Evolutionary conservation across 768 basidiomycete species (phyloP).

Genomic region (Trametes cubensis): DNA sequence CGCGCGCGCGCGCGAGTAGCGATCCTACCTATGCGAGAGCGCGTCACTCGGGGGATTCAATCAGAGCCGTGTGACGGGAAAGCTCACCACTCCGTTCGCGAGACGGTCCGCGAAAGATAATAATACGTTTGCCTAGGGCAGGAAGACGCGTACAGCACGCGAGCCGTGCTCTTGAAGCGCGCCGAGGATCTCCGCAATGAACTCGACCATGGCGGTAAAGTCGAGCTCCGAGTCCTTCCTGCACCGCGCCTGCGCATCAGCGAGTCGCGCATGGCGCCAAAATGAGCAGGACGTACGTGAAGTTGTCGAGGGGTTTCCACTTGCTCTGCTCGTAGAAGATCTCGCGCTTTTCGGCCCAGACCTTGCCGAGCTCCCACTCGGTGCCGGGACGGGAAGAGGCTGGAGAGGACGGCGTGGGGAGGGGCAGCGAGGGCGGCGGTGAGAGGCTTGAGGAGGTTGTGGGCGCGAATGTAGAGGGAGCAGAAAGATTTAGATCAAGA

Average conservation of each 20-base stretch:
- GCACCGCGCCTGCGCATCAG: neutral
- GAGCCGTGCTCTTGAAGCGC: conserved; percentile 76
- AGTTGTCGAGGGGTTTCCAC: conserved; percentile 84
- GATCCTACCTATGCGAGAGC: conserved; percentile 61
- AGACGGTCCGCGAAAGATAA: conserved; percentile 83
- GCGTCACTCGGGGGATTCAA: too few species aligned
- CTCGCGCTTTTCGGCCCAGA: conserved; percentile 95
- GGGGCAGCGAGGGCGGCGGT: conserved; percentile 58
- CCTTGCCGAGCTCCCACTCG: conserved; percentile 92
- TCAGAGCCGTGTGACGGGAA: too few species aligned
- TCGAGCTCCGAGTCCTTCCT: conserved; percentile 63
- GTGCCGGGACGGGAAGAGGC: conserved; percentile 43
- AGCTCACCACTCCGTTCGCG: conserved; percentile 77
- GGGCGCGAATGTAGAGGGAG: conserved; percentile 66
- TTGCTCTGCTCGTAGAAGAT: conserved; percentile 85
- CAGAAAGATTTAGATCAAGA: conserved; percentile 45
- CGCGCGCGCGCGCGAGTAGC: conserved; percentile 75
- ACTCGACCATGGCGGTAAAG: conserved; percentile 93
- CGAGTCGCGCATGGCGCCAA: neutral
- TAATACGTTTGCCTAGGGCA: conserved; percentile 74
- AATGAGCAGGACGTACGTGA: conserved; percentile 52
- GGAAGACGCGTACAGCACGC: conserved; percentile 85
- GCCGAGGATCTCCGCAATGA: conserved; percentile 70
- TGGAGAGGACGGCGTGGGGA: conserved; percentile 67
- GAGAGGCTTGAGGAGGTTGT: conserved; percentile 63